Conservation (phyloP, 1,284 basidiomycete genomes). For the Leccinum pachyderme region DNA sequence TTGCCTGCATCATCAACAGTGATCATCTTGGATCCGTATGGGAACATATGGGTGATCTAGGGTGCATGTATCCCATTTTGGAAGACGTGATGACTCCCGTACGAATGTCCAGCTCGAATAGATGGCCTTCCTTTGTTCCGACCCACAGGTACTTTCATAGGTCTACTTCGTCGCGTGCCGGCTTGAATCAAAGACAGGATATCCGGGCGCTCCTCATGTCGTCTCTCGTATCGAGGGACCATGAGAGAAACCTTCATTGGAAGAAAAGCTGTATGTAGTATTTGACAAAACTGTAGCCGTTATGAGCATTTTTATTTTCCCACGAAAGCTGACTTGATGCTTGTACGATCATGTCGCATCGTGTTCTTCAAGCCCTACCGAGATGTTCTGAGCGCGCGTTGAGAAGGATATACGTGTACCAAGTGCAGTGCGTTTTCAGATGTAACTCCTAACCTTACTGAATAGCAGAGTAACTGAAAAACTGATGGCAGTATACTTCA, state of each 20-base stretch:
- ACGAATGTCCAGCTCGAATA: constrained; percentile 77
- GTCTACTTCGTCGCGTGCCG: constrained; percentile 39
- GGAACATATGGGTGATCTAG: constrained; percentile 70
- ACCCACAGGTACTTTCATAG: constrained; percentile 67
- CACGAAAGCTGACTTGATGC: too few relatives aligned
- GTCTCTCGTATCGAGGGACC: constrained; percentile 60
- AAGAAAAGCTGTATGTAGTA: constrained; percentile 54
- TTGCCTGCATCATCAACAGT: constrained; percentile 85
- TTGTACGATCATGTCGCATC: too few relatives aligned
- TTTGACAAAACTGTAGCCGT: constrained; percentile 38
- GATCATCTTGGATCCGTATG: constrained; percentile 66
- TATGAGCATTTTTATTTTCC: too few relatives aligned
- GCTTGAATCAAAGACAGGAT: constrained; percentile 74
- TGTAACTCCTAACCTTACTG: too few relatives aligned
- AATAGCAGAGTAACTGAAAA: too few relatives aligned
- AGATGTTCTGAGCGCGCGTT: too few relatives aligned
- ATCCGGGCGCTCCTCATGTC: constrained; percentile 69
- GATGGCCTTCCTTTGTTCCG: constrained; percentile 85
- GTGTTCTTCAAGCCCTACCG: too few relatives aligned
- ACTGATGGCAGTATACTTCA: too few relatives aligned
- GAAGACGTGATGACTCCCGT: constrained; percentile 55
- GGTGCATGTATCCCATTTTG: constrained; percentile 65
- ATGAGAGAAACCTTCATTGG: constrained; percentile 45
- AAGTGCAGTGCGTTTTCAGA: too few relatives aligned
- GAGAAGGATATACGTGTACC: too few relatives aligned